Evolutionary conservation across 139 green algal species (phyloP), one percentile per base, ranked within the genome.

Genomic region (Chlorella sp.): DNA sequence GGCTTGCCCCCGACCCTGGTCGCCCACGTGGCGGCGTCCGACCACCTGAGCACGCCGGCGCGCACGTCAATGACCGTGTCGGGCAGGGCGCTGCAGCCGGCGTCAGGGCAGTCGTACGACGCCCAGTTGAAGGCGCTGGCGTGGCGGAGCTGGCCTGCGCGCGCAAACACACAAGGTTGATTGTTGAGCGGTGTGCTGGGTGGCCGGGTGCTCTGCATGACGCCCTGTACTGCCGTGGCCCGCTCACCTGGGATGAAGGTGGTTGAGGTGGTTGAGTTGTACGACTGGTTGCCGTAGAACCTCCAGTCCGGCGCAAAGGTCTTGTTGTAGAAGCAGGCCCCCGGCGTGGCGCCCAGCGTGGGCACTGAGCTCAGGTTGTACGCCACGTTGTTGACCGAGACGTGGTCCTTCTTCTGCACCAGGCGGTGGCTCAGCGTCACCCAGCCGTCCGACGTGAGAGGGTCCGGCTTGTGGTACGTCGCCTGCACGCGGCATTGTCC

Each of bases 31-130:
- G 20, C 42, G 3, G 49, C 27, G 24, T 71, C 42, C 1, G 76
- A 82, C 80, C 80, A 86, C 20, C 60, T 66, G 62, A 87, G 72
- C 26, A 71, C 67, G 51, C 75, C 73, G 17, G 69, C 51, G n/a
- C 77, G 67, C 33, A 55, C 59, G 62, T 75, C 72, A 50, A 81
- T 62, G 2, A 62, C 49, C 31, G 61, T 27, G 20, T 34, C 59
- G 20, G 70, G 70, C 26, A 36, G 30, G 29, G n/a, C 14, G n/a
- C 23, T 61, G 68, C 68, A 75, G 29, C 68, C 74, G 4, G 31
- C 35, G 42, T 62, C 59, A n/a, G 74, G 68, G 49, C 68, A 75
- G 2, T n/a, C 20, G 32, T 30, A 64, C 17, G 55, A 64, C 22
- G 55, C 55, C 55, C 20, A 10, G 42, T 17, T 55, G 10, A 55